Conservation (phyloP, 257 asterid species). For the Agastache rugosa region DNA sequence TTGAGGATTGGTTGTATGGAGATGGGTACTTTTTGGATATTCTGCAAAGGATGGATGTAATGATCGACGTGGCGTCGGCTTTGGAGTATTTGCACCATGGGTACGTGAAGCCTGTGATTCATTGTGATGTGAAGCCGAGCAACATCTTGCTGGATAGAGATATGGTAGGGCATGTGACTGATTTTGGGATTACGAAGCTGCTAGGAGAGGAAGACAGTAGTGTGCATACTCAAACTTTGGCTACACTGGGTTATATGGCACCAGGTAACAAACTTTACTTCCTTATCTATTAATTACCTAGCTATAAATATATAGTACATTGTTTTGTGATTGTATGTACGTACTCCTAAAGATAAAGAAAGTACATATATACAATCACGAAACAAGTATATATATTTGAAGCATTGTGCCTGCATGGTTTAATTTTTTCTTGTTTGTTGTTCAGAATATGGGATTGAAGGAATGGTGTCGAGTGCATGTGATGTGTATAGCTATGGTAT, state of each 20-base stretch:
- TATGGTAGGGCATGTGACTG: constrained; percentile 32
- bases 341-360: too few relatives aligned
- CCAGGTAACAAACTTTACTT: constrained; percentile 11
- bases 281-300: too few relatives aligned
- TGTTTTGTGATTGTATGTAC: too few relatives aligned
- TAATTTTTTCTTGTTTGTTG: too few relatives aligned
- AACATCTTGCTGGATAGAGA: constrained; percentile 33
- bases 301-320: too few relatives aligned
- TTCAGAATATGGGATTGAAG: constrained; percentile 32
- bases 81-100: constrained; percentile 38
- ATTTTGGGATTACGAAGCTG: constrained; percentile 36
- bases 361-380: too few relatives aligned
- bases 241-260: constrained; percentile 39
- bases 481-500: constrained; percentile 40
- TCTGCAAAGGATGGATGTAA: constrained; percentile 30
- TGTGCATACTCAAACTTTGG: constrained; percentile 34
- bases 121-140: constrained; percentile 39
- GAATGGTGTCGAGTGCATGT: constrained; percentile 30
- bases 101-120: constrained; percentile 32
- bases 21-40: constrained; percentile 20
- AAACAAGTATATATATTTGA: too few relatives aligned
- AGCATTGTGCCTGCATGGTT: too few relatives aligned
- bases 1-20: constrained; percentile 37
- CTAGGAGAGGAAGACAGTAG: constrained; percentile 24
- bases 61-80: constrained; percentile 40